Percentiles rank a stretch among this genome's conserved stretches.
Evolutionary conservation across 768 basidiomycete genomes (phyloP).

Genomic region (Rhodotorula kratochvilovae): DNA sequence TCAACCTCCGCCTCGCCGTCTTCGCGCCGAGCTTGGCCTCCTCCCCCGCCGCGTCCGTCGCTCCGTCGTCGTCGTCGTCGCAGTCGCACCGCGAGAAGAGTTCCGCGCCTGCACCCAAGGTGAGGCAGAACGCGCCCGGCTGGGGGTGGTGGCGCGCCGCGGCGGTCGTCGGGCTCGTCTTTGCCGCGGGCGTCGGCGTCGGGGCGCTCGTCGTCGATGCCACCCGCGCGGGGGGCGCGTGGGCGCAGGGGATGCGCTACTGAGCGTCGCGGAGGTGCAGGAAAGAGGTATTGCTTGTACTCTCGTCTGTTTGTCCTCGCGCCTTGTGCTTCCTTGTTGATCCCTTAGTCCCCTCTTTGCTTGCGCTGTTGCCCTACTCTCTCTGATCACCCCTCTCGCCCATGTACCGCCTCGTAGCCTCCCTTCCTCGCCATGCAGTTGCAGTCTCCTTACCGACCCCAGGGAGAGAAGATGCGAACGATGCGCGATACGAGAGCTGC

Average conservation of each 20-base stretch:
- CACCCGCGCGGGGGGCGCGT: no score
- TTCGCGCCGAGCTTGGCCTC: not conserved
- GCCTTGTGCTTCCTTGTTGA: not conserved
- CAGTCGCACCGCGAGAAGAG: not conserved
- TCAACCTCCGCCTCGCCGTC: slow-evolving; percentile 32
- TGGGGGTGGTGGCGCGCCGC: not conserved
- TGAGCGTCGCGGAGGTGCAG: not conserved
- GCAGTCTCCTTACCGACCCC: no score
- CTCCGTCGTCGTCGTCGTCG: not conserved
- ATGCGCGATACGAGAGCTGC: not conserved
- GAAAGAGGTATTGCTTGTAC: not conserved
- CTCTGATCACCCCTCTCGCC: no score
- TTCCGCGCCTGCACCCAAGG: not conserved
- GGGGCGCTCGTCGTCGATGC: not conserved
- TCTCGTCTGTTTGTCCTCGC: not conserved
- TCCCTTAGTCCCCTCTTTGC: not conserved
- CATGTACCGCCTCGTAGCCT: not conserved
- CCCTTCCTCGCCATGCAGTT: no score
- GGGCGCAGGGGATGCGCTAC: not conserved
- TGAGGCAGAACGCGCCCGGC: not conserved
- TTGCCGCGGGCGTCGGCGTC: slow-evolving; percentile 19
- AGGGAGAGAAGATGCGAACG: not conserved
- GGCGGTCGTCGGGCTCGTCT: slow-evolving; percentile 12
- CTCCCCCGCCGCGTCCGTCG: not conserved
- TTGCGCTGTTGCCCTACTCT: not conserved